These are phyloP conservation scores for Obelidium mucronatum DNA, from an alignment of 192 early-diverging fungal genomes.

Conservation along the genomic window DNA sequence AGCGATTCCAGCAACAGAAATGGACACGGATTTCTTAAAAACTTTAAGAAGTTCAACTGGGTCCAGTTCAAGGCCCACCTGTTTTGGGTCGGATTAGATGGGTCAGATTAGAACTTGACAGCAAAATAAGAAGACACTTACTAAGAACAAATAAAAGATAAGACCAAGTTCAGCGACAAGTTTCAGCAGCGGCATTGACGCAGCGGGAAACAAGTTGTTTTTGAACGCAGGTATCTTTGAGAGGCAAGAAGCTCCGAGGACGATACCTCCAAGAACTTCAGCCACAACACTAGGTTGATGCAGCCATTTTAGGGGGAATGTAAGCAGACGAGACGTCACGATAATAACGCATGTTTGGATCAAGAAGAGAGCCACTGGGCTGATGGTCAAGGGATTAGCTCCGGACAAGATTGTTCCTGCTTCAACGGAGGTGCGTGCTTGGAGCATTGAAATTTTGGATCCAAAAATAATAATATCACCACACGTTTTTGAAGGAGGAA, in stretches of 20 bases:
- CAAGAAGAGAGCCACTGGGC: conserved; percentile 78
- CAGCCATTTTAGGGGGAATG: conserved; percentile 63
- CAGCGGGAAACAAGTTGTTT: conserved; percentile 70
- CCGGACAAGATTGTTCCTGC: conserved; percentile 6
- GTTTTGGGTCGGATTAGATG: neutral
- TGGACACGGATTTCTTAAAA: conserved; percentile 44
- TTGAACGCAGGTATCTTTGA: conserved; percentile 75
- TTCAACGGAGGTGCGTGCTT: no score
- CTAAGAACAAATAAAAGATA: conserved; percentile 84
- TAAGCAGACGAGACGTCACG: conserved; percentile 67
- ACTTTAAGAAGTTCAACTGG: conserved; percentile 36
- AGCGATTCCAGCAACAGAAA: conserved; percentile 77
- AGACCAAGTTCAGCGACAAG: conserved; percentile 83
- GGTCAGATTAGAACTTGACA: neutral
- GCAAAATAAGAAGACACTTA: neutral
- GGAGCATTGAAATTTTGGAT: no score
- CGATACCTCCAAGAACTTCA: conserved; percentile 73
- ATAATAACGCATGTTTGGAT: conserved; percentile 80
- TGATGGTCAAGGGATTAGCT: conserved; percentile 32
- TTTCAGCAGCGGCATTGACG: conserved; percentile 71
- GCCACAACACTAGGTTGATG: conserved; percentile 84
- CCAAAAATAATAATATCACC: no score
- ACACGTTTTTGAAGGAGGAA: no score
- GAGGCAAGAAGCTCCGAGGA: conserved; percentile 87
- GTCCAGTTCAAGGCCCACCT: conserved; percentile 86